Conservation (phyloP, 208 protist genomes). For the Wallacemonas rigidus region DNA sequence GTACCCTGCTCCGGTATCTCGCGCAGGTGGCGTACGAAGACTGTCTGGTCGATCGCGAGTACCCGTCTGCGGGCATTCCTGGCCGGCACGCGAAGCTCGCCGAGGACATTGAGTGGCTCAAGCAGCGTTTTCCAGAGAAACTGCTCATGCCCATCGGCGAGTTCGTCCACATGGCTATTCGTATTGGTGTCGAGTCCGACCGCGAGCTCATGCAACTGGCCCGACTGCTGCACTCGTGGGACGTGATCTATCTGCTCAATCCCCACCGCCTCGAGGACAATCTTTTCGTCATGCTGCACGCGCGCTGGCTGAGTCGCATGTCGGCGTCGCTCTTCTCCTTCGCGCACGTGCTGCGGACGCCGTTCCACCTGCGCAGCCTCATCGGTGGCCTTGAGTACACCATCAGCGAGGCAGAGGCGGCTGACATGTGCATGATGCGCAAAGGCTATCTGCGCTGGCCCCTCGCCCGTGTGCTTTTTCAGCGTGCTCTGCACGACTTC, state of each 20-base stretch:
- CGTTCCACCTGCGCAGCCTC: slow-evolving; percentile 78
- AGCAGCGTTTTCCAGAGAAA: slow-evolving; percentile 57
- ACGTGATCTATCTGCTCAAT: slow-evolving; percentile 86
- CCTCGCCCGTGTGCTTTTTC: slow-evolving; percentile 78
- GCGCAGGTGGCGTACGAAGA: slow-evolving; percentile 59
- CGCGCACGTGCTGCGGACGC: slow-evolving; percentile 82
- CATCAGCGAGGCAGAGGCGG: slow-evolving; percentile 66
- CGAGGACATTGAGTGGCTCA: slow-evolving; percentile 59
- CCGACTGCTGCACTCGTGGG: slow-evolving; percentile 84
- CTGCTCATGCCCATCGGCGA: slow-evolving; percentile 79
- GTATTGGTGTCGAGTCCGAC: slow-evolving; percentile 74
- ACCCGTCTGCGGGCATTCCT: slow-evolving; percentile 68
- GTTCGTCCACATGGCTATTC: slow-evolving; percentile 69
- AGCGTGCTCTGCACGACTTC: slow-evolving; percentile 54
- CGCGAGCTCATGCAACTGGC: slow-evolving; percentile 71
- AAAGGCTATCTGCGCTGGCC: slow-evolving; percentile 80
- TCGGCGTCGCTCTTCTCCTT: slow-evolving; percentile 82
- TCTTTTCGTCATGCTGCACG: slow-evolving; percentile 70
- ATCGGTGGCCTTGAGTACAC: slow-evolving; percentile 87
- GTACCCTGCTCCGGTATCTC: slow-evolving; percentile 63
- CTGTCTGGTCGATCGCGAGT: slow-evolving; percentile 75
- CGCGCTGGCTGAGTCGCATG: slow-evolving; percentile 83
- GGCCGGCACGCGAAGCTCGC: slow-evolving; percentile 69
- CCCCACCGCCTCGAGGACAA: slow-evolving; percentile 66
- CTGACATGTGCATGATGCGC: slow-evolving; percentile 75